Conservation (phyloP, 2,329 filamentous ascomycete genomes). For the Rasamsonia emersonii region DNA sequence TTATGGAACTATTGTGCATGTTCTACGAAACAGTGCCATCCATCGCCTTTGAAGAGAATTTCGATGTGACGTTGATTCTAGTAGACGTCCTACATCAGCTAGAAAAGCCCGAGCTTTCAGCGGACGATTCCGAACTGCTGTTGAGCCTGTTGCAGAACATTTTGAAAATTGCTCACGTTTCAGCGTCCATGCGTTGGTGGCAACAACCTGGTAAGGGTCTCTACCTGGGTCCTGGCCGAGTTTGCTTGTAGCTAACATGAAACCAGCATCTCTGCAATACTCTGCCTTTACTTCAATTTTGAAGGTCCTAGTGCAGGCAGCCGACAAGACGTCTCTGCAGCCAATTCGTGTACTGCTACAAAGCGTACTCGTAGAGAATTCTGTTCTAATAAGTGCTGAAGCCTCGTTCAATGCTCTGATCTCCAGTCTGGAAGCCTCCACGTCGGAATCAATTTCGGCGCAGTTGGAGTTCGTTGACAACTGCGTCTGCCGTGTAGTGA, state of each 20-base stretch:
- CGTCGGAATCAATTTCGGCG: slow-evolving; percentile 20
- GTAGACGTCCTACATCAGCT: slow-evolving; percentile 58
- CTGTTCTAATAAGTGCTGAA: slow-evolving; percentile 23
- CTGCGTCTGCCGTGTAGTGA: slow-evolving; percentile 65
- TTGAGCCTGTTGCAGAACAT: slow-evolving; percentile 73
- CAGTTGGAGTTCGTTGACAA: slow-evolving; percentile 73
- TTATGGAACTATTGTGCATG: slow-evolving; percentile 68
- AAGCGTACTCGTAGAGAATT: slow-evolving; percentile 29
- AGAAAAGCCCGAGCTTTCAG: slow-evolving; percentile 38
- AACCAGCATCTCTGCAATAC: slow-evolving; percentile 29
- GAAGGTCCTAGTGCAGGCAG: slow-evolving; percentile 26
- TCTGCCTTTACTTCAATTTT: slow-evolving; percentile 34
- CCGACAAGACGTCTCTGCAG: slow-evolving; percentile 21
- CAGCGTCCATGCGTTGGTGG: slow-evolving; percentile 86
- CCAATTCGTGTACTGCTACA: slow-evolving; percentile 26
- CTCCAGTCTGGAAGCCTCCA: slow-evolving; percentile 28
- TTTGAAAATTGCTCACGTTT: slow-evolving; percentile 69
- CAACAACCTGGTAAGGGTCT: slow-evolving; percentile 50
- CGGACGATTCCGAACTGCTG: slow-evolving; percentile 48
- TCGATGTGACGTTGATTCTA: slow-evolving; percentile 75
- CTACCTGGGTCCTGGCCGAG: slow-evolving; percentile 8
- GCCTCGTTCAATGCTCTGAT: slow-evolving; percentile 29
- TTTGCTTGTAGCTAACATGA: slow-evolving; percentile 6
- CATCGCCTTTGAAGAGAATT: slow-evolving; percentile 70
- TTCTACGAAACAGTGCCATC: slow-evolving; percentile 80